Conservation (phyloP, 768 basidiomycete genomes). For the Amanita subjunquillea region DNA sequence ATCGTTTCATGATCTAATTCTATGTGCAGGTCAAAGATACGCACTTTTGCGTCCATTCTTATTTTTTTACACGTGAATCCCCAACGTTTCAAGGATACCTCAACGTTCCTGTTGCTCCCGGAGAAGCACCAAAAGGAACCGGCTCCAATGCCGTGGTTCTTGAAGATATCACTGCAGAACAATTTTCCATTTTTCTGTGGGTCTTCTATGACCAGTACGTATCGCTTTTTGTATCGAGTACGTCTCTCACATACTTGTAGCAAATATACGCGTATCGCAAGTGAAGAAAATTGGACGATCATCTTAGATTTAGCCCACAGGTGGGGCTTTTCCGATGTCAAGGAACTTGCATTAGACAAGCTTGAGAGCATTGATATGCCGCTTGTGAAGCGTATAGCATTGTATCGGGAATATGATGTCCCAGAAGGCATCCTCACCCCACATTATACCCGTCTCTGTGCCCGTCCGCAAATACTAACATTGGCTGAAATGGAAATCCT, state of each 20-base stretch:
- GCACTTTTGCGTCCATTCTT: conserved; percentile 47
- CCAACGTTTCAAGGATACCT: conserved; percentile 30
- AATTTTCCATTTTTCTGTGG: conserved; percentile 41
- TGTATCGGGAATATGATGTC: conserved; percentile 44
- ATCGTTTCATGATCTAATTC: neutral
- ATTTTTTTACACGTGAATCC: conserved; percentile 58
- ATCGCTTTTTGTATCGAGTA: conserved; percentile 25
- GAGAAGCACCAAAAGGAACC: conserved; percentile 22
- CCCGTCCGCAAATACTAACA: conserved; percentile 37
- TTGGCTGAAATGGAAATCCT: conserved; percentile 46
- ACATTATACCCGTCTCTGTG: conserved; percentile 44
- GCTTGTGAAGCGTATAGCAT: conserved; percentile 21
- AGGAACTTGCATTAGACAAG: neutral
- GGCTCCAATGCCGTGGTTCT: conserved; percentile 33
- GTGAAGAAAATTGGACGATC: conserved; percentile 39
- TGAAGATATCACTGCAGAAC: conserved; percentile 20
- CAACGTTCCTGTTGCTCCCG: conserved; percentile 18
- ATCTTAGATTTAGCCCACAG: conserved; percentile 44
- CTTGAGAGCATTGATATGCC: neutral
- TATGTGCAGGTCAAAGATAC: conserved; percentile 40
- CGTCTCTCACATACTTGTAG: conserved; percentile 33
- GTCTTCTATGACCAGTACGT: conserved; percentile 48
- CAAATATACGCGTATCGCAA: conserved; percentile 23
- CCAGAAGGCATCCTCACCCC: conserved; percentile 38
- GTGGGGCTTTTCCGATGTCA: conserved; percentile 24